Evolutionary conservation across 179 eudicot genomes (phyloP).

Genomic region (Nepenthes alata): DNA sequence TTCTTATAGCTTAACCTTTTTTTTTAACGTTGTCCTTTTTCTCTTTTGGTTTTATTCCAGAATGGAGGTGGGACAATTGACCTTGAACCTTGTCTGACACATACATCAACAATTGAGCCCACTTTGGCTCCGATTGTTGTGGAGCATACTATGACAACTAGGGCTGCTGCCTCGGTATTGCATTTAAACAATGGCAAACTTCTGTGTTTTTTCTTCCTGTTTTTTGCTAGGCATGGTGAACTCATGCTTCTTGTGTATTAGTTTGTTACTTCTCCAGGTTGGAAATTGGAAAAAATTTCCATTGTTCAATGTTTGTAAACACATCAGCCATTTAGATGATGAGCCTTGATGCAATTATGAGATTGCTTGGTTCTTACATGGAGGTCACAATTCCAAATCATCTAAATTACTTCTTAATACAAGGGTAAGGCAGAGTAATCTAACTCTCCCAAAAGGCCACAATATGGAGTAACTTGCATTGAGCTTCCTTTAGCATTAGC

Average conservation of each 20-base stretch:
- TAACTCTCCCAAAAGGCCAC: no score
- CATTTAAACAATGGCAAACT: not conserved
- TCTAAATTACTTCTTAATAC: no score
- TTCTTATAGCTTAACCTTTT: not conserved
- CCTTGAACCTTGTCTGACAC: constrained; percentile 82
- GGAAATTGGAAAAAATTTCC: not conserved
- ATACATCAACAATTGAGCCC: constrained; percentile 90
- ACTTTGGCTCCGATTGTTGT: constrained; percentile 96
- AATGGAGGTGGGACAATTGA: constrained; percentile 86
- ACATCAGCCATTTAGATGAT: no score
- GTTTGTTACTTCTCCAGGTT: not conserved
- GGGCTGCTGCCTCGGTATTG: constrained; percentile 97
- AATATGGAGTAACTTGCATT: no score
- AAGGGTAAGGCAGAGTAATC: no score
- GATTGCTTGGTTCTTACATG: no score
- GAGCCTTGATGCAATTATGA: no score
- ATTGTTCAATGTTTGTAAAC: no score
- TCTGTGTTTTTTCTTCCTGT: not conserved
- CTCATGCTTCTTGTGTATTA: not conserved
- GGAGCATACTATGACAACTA: constrained; percentile 96
- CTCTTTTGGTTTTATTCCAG: constrained; percentile 25
- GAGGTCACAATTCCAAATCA: no score
- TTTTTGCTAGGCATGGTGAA: no score
- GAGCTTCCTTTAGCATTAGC: no score
- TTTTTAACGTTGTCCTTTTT: not conserved